These are phyloP conservation scores for Aristolochia contorta DNA, from an alignment of 164 flowering plant genomes.

Conservation along the genomic window DNA sequence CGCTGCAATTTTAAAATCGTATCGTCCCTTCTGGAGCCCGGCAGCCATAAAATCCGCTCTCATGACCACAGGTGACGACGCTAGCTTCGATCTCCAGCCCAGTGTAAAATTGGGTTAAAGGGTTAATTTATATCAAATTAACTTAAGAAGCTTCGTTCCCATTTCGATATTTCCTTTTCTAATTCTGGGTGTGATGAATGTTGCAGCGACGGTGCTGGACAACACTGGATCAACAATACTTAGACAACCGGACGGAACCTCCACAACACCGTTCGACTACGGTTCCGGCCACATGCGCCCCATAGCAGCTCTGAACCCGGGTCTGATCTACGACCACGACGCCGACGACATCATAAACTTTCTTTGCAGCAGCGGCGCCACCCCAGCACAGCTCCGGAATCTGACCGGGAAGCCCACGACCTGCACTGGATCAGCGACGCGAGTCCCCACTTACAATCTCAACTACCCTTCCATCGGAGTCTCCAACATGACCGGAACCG, in stretches of 20 bases:
- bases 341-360: conserved; percentile 27
- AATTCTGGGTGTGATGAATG: neutral
- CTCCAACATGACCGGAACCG: conserved; percentile 32
- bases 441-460: conserved; percentile 28
- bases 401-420: conserved; percentile 27
- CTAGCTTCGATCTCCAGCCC: no score
- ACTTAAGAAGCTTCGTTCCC: no score
- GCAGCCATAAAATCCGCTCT: conserved; percentile 62
- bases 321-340: conserved; percentile 39
- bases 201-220: conserved; percentile 23
- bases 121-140: no score
- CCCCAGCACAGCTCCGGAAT: conserved; percentile 29
- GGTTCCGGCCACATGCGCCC: conserved; percentile 54
- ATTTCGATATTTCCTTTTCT: neutral
- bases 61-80: conserved; percentile 23
- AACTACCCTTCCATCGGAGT: conserved; percentile 62
- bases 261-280: conserved; percentile 37
- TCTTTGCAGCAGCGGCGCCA: conserved; percentile 41
- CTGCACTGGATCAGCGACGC: conserved; percentile 22
- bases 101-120: no score
- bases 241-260: conserved; percentile 29
- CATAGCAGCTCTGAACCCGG: conserved; percentile 39
- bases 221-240: conserved; percentile 16
- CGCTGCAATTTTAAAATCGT: conserved; percentile 40
- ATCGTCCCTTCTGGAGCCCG: conserved; percentile 58